Conservation (phyloP, 768 basidiomycete genomes). For the Guyanaporus albipodus region DNA sequence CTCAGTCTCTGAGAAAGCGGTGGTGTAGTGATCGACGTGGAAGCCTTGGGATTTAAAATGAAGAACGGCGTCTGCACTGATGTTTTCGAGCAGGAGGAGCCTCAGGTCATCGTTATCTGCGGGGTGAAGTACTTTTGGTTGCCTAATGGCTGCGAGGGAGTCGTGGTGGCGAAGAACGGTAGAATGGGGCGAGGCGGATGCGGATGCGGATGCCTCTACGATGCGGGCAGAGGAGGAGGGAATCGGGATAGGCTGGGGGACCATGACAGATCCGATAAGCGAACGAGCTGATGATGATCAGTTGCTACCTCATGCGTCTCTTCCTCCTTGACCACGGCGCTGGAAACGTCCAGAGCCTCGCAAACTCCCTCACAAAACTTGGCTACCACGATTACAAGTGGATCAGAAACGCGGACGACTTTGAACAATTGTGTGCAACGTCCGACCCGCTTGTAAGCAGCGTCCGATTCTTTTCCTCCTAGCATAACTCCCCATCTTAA, state of each 20-base stretch:
- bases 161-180: conserved; percentile 38
- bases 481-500: conserved; percentile 7
- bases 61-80: conserved; percentile 84
- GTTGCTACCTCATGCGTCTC: conserved; percentile 43
- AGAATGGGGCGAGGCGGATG: conserved; percentile 45
- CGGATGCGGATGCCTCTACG: conserved; percentile 49
- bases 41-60: conserved; percentile 81
- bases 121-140: conserved; percentile 73
- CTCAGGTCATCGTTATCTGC: conserved; percentile 76
- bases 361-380: conserved; percentile 82
- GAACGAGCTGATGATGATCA: too few relatives aligned
- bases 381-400: conserved; percentile 81
- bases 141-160: conserved; percentile 39
- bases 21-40: conserved; percentile 84
- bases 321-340: conserved; percentile 97
- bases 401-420: conserved; percentile 79
- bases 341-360: conserved; percentile 90
- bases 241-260: conserved; percentile 45
- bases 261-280: conserved; percentile 39
- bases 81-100: conserved; percentile 90
- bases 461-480: conserved; percentile 3
- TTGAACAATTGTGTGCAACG: conserved; percentile 45
- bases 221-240: conserved; percentile 24
- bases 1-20: conserved; percentile 90
- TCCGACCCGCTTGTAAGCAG: conserved; percentile 61